Evolutionary conservation across 768 basidiomycete genomes (phyloP), one percentile per base, ranked within the genome.

Genomic region (Dentipellis sp.): DNA sequence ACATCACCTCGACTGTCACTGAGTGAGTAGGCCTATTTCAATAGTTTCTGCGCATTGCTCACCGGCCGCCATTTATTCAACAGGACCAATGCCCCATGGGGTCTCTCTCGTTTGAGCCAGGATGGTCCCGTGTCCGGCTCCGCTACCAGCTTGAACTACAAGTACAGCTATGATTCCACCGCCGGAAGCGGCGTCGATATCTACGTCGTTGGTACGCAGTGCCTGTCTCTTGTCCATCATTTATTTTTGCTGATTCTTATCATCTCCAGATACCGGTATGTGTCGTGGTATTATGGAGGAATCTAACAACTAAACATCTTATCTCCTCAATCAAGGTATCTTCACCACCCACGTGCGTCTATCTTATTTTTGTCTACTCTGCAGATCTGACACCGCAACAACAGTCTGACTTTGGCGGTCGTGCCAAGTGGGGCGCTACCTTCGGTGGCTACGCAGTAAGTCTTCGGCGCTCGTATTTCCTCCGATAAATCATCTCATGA

Each of bases 361-460:
- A 2, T 23, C 4, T 50, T 11, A 50, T 16, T 19, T 40, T 36
- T 21, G 11, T 36, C 47, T 34, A 14, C 40, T 42, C 40, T 42
- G 14, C 40, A 42, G 29, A 1, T n/a, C 21, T 23, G 47, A 53
- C 38, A 10, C 4, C 16, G 29, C 29, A 6, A 17, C 16, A 11
- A 17, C 58, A 74, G 73, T 50, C 48, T 16, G 62, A 73, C 56
- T 78, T 78, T 54, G 72, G 66, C 56, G 75, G 74, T 3, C 74
- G 76, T 37, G 76, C 75, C 16, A 59, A 54, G 16, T 75, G 72
- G 71, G 76, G 75, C 10, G 62, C 65, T 1, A 71, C 68, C 35
- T 74, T 75, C 53, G 69, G 69, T 12, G 66, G 37, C 19, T 50
- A 50, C 23, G 10, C 48, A 58, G 56, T 57, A 34, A 37, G 58